Evolutionary conservation across 1,284 basidiomycete genomes (phyloP).

Genomic region (Heimioporus retisporus): DNA sequence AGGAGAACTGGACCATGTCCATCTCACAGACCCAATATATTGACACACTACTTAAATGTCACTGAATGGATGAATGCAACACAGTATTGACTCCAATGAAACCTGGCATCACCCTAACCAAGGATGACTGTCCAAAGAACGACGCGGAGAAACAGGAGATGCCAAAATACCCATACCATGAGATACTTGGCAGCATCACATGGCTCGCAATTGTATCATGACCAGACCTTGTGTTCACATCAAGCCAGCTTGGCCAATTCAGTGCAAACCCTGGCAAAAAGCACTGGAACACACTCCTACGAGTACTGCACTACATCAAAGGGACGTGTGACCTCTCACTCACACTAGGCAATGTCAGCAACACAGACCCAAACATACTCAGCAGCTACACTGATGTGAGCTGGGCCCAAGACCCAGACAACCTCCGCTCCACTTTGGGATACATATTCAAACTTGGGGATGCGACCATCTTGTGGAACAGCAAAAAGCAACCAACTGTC

Average conservation of each 20-base stretch:
- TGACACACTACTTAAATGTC: slow-evolving; percentile 4
- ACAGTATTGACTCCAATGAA: slow-evolving; percentile 1
- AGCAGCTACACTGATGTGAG: slow-evolving; percentile 1
- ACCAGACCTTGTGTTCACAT: slow-evolving; percentile 4
- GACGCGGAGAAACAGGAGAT: neutral
- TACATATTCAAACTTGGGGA: slow-evolving; percentile 10
- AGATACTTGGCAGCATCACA: slow-evolving; percentile 6
- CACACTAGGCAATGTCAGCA: neutral
- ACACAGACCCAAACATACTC: neutral
- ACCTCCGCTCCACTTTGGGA: slow-evolving; percentile 5
- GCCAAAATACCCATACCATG: neutral
- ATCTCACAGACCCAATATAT: slow-evolving; percentile 11
- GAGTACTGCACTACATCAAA: neutral
- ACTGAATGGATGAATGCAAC: slow-evolving; percentile 1
- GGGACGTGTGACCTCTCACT: neutral
- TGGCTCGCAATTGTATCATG: slow-evolving; percentile 7
- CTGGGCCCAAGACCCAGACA: slow-evolving; percentile 3
- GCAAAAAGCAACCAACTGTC: slow-evolving; percentile 18
- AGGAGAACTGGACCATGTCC: neutral
- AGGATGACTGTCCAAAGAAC: neutral
- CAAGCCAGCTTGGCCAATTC: slow-evolving; percentile 15
- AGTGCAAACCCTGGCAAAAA: slow-evolving; percentile 13
- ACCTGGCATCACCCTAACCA: neutral
- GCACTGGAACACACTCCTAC: slow-evolving; percentile 8
- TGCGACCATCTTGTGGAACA: slow-evolving; percentile 13